Evolutionary conservation across 306 rosid species (phyloP), one percentile per base, ranked within the genome.

Genomic region (Astragalus glycyphyllos): DNA sequence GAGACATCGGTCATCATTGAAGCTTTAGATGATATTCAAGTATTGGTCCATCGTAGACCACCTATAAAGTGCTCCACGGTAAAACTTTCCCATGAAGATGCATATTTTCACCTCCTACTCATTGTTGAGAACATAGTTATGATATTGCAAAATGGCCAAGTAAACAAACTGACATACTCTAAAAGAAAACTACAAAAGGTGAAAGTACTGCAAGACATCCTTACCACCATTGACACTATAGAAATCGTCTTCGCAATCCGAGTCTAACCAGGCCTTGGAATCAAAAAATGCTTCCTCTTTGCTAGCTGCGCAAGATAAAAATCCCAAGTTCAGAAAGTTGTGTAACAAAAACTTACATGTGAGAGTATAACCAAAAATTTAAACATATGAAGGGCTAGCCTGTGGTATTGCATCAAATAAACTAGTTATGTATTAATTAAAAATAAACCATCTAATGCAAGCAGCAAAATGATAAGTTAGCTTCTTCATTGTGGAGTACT

Each of bases 221-320:
- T 86, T 87, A 94, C 99, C 99, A 31, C 99, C 99, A 73, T 90
- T 89, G 69, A 94, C 97, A 70, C 99, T 94, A 11, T 74, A 81
- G 77, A 91, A 94, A 77, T 94, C 98, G 57, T 88, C 96, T 38
- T 94, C 99, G 17, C 91, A 81, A 60, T 94, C 99, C 0, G 99
- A 94, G 63, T 94, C 99, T 78, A 94, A 81, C 96, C 99, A 94
- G 29, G 84, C 83, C 71, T 80, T 83, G 10, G 99, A 79, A 76
- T 94, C 99, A 51, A 87, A 91, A 86, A 80, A 94, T 13, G 85
- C 45, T 61, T 94, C 99, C 48, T 91, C 99, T 64, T 78, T 94
- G 82, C 91, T 86, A 79, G 75, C 99, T 94, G 92, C 23, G 69
- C 68, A 47, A 56, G 69, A 71, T 44, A 48, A 14, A 62, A 37